Evolutionary conservation across 228 moss, liverwort and hornwort genomes (phyloP).

Genomic region (Sphagnum fallax): DNA sequence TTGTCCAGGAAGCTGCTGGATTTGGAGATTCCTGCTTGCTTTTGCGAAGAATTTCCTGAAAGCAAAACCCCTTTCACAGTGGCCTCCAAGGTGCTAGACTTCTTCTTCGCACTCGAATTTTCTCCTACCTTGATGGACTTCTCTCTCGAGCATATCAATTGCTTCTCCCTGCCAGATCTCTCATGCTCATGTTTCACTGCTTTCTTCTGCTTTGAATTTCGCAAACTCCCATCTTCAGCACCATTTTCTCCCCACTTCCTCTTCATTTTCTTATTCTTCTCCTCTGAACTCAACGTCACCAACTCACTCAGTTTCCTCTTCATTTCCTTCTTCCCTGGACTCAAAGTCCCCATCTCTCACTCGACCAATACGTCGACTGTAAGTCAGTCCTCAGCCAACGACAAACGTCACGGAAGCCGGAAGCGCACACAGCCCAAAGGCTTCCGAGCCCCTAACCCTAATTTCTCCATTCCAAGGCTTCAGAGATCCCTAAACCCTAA

Average conservation of each 20-base stretch:
- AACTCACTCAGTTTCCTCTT: no score
- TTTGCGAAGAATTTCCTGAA: slow-evolving; percentile 1
- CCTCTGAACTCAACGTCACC: no score
- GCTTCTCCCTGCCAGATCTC: slow-evolving; percentile 2
- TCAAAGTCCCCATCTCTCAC: no score
- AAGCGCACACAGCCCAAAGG: no score
- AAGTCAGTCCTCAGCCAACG: no score
- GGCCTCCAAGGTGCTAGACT: slow-evolving; percentile 4
- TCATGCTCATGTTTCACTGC: not conserved
- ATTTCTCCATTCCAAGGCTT: no score
- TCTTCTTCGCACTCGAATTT: slow-evolving; percentile 1
- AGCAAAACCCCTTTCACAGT: slow-evolving; percentile 7
- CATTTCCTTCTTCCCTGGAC: no score
- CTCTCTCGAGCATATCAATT: slow-evolving; percentile 13
- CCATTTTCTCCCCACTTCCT: not conserved
- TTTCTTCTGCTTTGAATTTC: not conserved
- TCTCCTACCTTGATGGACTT: slow-evolving; percentile 14
- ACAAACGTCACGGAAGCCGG: no score
- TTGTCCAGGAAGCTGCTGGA: slow-evolving; percentile 58
- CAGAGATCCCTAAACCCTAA: no score
- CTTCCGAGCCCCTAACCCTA: no score
- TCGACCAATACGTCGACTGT: no score
- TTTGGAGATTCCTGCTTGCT: slow-evolving; percentile 18
- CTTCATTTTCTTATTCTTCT: slow-evolving; percentile 7
- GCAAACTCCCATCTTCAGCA: not conserved